Conservation (phyloP, 2,329 filamentous ascomycete genomes). For the Lasiodiplodia hormozganensis region DNA sequence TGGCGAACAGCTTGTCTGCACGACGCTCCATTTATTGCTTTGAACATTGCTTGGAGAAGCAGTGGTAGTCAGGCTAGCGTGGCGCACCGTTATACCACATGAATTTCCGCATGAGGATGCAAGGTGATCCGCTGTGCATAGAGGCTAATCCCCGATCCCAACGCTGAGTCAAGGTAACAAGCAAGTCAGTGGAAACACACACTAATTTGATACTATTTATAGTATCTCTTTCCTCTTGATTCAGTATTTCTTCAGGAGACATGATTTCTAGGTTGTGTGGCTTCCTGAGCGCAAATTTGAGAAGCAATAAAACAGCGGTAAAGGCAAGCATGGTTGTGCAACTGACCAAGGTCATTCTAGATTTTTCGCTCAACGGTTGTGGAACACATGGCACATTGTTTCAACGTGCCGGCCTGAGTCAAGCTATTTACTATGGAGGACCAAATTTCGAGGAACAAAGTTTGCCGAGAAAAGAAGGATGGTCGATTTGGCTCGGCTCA, state of each 20-base stretch:
- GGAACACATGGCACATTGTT: not conserved
- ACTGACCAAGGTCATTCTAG: not conserved
- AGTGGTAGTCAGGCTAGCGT: no score
- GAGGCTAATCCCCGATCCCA: no score
- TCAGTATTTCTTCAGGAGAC: not conserved
- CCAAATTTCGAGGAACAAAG: not conserved
- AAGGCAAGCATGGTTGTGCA: not conserved
- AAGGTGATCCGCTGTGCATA: no score
- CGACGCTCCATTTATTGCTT: not conserved
- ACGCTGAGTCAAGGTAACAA: not conserved
- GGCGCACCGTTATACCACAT: no score
- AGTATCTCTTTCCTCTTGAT: not conserved
- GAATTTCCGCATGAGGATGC: no score
- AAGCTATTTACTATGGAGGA: not conserved
- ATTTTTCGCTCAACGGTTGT: not conserved
- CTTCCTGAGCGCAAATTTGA: not conserved
- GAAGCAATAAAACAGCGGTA: not conserved
- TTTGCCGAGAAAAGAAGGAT: not conserved
- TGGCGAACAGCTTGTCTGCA: not conserved
- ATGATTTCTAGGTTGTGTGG: not conserved
- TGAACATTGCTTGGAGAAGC: not conserved
- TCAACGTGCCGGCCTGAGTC: not conserved
- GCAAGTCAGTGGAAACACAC: not conserved
- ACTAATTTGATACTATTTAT: not conserved
- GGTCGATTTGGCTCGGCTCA: not conserved